phyloP scores from a whole-genome alignment of 805 yeast species.

The Nakazawaea anatomiae region DNA sequence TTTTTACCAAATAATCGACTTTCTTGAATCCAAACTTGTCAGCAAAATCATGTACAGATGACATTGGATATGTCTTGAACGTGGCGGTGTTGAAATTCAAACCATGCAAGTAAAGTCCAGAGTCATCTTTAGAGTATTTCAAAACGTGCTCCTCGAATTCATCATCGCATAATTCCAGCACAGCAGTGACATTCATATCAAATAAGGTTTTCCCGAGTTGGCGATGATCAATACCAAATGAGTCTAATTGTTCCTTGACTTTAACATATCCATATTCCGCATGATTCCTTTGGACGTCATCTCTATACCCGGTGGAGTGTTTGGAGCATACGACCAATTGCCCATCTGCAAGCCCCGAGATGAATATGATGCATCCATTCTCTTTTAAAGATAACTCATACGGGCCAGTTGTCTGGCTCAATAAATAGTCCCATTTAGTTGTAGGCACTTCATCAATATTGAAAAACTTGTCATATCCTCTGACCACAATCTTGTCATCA shows the following conservation, averaged over 20 bases:
- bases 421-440: conserved; percentile 46
- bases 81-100: conserved; percentile 60
- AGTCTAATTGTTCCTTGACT: conserved; percentile 46
- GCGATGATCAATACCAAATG: conserved; percentile 29
- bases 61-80: conserved; percentile 63
- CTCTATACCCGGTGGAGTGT: conserved; percentile 73
- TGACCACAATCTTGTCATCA: conserved; percentile 47
- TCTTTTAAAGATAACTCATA: conserved; percentile 79
- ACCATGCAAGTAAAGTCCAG: conserved; percentile 91
- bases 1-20: conserved; percentile 41
- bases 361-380: conserved; percentile 87
- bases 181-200: conserved; percentile 64
- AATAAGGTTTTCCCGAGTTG: conserved; percentile 55
- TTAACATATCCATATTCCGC: conserved; percentile 65
- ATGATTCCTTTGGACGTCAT: conserved; percentile 55
- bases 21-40: conserved; percentile 60
- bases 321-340: conserved; percentile 84
- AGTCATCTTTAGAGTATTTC: conserved; percentile 54
- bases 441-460: conserved; percentile 59
- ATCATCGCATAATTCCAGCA: conserved; percentile 91
- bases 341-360: conserved; percentile 74
- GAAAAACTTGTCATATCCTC: conserved; percentile 96
- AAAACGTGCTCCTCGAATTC: conserved; percentile 89
- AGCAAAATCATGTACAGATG: conserved; percentile 56
- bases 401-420: conserved; percentile 59